Conservation (phyloP, 2,329 filamentous ascomycete genomes). For the Microascus cirrosus region DNA sequence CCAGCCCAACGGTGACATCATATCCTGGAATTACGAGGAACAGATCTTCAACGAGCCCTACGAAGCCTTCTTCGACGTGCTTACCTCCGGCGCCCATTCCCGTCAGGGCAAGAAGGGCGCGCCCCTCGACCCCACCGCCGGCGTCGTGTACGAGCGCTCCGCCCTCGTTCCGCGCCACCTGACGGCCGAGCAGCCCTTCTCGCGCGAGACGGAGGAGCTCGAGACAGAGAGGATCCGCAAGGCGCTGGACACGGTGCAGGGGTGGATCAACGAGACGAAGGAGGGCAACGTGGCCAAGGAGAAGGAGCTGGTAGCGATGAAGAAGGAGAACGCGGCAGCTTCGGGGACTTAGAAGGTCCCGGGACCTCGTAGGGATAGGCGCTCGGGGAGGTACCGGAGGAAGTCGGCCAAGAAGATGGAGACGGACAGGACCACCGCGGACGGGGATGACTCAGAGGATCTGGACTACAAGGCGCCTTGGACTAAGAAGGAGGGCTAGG, state of each 20-base stretch:
- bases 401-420: slow-evolving; percentile 1
- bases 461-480: background rate
- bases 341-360: slow-evolving; percentile 11
- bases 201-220: slow-evolving; percentile 55
- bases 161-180: slow-evolving; percentile 64
- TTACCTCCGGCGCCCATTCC: slow-evolving; percentile 61
- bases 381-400: background rate
- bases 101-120: slow-evolving; percentile 41
- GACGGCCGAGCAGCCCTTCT: slow-evolving; percentile 61
- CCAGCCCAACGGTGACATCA: slow-evolving; percentile 50
- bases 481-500: background rate
- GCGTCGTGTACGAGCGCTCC: slow-evolving; percentile 52
- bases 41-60: slow-evolving; percentile 97
- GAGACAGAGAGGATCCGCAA: slow-evolving; percentile 51
- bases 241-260: slow-evolving; percentile 52
- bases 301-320: slow-evolving; percentile 46
- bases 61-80: slow-evolving; percentile 77
- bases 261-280: slow-evolving; percentile 47
- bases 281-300: slow-evolving; percentile 55
- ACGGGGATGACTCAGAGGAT: background rate
- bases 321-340: slow-evolving; percentile 44
- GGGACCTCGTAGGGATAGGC: background rate
- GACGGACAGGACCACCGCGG: background rate
- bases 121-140: slow-evolving; percentile 23
- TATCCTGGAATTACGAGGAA: slow-evolving; percentile 80